Percentiles rank a stretch among this genome's conserved stretches.
Conservation (phyloP, 169 alveolate genomes). For the Plasmodium gaboni region DNA sequence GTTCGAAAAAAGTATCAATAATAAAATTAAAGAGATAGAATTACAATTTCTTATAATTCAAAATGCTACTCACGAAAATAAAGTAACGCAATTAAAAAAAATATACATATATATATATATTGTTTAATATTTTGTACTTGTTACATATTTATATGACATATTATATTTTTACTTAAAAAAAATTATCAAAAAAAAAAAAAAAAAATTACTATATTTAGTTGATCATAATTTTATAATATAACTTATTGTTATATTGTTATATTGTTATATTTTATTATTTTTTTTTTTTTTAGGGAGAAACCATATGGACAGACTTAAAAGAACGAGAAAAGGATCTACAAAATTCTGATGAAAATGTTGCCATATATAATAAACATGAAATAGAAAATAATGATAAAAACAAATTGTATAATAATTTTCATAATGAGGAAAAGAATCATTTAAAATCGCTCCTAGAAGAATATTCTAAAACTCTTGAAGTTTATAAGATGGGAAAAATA, state of each 20-base stretch:
- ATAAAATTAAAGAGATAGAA: conserved; percentile 42
- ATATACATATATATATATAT: too few relatives aligned
- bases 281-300: too few relatives aligned
- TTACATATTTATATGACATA: not conserved
- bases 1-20: conserved; percentile 19
- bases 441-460: not conserved
- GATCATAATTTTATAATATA: too few relatives aligned
- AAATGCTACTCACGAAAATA: not conserved
- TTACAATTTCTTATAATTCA: conserved; percentile 3
- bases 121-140: not conserved
- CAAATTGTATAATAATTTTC: not conserved
- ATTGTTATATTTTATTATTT: too few relatives aligned
- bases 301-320: too few relatives aligned
- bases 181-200: not conserved
- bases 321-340: too few relatives aligned
- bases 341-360: not conserved
- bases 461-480: conserved; percentile 9
- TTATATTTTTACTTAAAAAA: not conserved
- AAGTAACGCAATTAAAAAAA: not conserved
- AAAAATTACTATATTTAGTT: not conserved
- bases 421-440: conserved; percentile 8
- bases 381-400: not conserved
- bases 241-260: too few relatives aligned
- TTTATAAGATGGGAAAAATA: conserved; percentile 3
- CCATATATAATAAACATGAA: not conserved